phyloP scores from a whole-genome alignment of 768 basidiomycete genomes.

The Naganishia vaughanmartiniae region DNA sequence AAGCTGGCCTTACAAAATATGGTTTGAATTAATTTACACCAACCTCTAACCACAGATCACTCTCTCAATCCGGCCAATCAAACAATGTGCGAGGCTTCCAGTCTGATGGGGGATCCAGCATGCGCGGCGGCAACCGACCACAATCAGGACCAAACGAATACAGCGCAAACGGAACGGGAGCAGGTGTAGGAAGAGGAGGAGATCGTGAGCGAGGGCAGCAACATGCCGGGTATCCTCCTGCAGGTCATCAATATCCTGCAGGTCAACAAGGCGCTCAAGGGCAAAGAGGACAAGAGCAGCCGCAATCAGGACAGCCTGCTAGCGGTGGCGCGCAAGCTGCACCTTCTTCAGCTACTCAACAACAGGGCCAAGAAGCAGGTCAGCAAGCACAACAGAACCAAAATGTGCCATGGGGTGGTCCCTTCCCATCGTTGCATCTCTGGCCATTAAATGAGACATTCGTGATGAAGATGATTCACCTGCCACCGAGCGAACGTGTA shows the following conservation, averaged over 20 bases:
- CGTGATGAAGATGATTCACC: slow-evolving; percentile 79
- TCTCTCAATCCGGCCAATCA: not conserved
- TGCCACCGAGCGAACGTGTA: slow-evolving; percentile 42
- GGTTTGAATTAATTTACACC: not conserved
- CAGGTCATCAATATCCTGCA: not conserved
- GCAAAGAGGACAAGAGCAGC: slow-evolving; percentile 12
- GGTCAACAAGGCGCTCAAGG: not conserved
- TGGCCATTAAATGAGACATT: slow-evolving; percentile 95
- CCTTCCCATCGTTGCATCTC: slow-evolving; percentile 59
- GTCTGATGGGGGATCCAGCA: not conserved
- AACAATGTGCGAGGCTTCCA: not conserved
- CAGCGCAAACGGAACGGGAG: not conserved
- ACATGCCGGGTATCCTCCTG: slow-evolving; percentile 14
- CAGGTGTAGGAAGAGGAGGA: not conserved
- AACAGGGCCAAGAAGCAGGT: slow-evolving; percentile 1
- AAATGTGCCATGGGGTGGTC: slow-evolving; percentile 42
- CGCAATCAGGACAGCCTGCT: not conserved
- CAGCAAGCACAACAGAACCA: not conserved
- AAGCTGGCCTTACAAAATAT: not conserved
- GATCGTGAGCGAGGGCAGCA: not conserved
- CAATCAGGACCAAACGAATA: not conserved
- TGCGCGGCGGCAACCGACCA: slow-evolving; percentile 1
- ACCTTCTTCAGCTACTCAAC: not conserved
- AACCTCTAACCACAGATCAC: not conserved
- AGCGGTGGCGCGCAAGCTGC: not conserved